phyloP scores from a whole-genome alignment of 108 stramenopile species.

The Cyclotella sp. region DNA sequence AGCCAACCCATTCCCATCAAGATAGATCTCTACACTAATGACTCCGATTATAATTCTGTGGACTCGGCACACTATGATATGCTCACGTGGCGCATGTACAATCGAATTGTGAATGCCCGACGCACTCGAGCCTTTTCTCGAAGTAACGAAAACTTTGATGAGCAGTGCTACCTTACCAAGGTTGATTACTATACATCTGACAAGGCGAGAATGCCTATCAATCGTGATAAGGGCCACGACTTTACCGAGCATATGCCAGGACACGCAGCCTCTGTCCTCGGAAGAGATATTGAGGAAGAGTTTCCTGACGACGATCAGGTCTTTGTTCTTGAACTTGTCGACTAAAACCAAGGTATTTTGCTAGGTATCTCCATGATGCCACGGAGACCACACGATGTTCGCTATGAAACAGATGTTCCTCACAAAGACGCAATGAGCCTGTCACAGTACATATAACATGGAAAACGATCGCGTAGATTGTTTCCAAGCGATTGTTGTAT shows the following conservation, averaged over 20 bases:
- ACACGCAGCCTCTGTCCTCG: background rate
- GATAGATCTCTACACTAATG: background rate
- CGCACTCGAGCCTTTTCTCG: background rate
- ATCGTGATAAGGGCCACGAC: background rate
- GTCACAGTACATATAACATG: no score
- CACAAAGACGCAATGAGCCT: no score
- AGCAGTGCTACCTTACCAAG: background rate
- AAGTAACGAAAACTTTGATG: background rate
- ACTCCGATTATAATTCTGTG: background rate
- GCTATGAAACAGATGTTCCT: no score
- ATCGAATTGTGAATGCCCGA: slow-evolving; percentile 2
- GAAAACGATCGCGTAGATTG: no score
- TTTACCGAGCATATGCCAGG: background rate
- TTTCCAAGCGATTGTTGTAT: no score
- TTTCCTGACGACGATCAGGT: background rate
- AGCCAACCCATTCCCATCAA: slow-evolving; percentile 11
- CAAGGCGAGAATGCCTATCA: background rate
- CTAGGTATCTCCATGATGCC: no score
- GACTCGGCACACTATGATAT: slow-evolving; percentile 11
- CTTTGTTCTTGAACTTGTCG: background rate
- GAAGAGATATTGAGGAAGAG: background rate
- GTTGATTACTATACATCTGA: background rate
- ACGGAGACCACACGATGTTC: no score
- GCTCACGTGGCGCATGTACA: slow-evolving; percentile 12
- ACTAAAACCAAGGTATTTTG: background rate